phyloP scores from a whole-genome alignment of 257 asterid genomes.

The Ajuga chamaepitys region DNA sequence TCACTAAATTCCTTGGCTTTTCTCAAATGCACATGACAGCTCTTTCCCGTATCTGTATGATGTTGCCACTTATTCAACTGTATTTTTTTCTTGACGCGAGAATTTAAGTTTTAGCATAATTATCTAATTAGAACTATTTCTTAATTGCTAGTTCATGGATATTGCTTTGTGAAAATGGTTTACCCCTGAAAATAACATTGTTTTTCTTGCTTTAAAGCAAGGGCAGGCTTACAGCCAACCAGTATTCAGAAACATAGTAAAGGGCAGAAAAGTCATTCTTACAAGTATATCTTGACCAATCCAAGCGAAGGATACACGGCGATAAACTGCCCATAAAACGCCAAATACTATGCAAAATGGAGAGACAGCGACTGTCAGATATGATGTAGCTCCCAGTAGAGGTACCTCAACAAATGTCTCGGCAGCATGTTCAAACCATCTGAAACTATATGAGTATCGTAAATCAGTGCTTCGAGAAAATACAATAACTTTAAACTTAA shows the following conservation, averaged over 20 bases:
- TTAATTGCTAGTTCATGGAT: not conserved
- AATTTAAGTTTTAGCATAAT: not conserved
- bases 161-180: not conserved
- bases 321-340: slow-evolving; percentile 83
- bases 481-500: too few relatives aligned
- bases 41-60: too few relatives aligned
- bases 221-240: not conserved
- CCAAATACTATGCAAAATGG: slow-evolving; percentile 92
- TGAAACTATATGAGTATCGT: slow-evolving; percentile 60
- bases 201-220: not conserved
- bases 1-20: too few relatives aligned
- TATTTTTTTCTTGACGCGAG: not conserved
- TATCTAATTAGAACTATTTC: not conserved
- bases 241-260: not conserved
- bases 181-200: not conserved
- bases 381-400: slow-evolving; percentile 71
- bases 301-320: slow-evolving; percentile 82
- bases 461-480: slow-evolving; percentile 23
- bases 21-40: not conserved
- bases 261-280: slow-evolving; percentile 22
- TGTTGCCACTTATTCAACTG: not conserved
- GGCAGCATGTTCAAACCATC: slow-evolving; percentile 73
- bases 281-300: slow-evolving; percentile 99
- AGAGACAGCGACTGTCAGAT: slow-evolving; percentile 73
- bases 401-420: slow-evolving; percentile 73